Base-by-base conservation (phyloP, 2,329 filamentous ascomycete genomes). In the Bipolaris victoriae region DNA sequence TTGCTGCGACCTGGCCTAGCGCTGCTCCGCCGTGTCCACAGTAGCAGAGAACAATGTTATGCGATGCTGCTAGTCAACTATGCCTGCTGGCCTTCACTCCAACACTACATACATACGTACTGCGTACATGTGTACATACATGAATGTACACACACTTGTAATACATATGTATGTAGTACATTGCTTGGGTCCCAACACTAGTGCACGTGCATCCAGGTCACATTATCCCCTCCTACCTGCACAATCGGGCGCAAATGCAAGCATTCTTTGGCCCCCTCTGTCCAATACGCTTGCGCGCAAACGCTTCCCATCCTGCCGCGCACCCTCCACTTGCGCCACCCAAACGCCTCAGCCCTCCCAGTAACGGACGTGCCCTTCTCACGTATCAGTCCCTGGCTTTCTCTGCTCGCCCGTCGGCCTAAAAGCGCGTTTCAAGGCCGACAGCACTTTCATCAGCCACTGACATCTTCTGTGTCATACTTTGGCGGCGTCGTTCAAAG, bases 341-440 rank as follows among this genome's bases (percentile, higher is more conserved):
- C 15, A 33, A 33, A 48, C 46, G 46, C 46, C 20, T 48, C 46
- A 20, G 29, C 33, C 36, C n/a, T 29, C 26, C 26, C 26, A 10
- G 26, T 10, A 29, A 9, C 26, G 47, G 33, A 40, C 46, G 24
- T 41, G 33, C 53, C 39, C 47, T 20, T 18, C 33, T 47, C 45
- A 16, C 39, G 18, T 40, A 48, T 39, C 40, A 57, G 29, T 41
- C 22, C 31, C 33, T 36, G 16, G 31, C 39, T 40, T 35, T 11
- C 33, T 24, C 51, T 57, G 57, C 37, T 46, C 51, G 26, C 41
- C 45, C 35, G 26, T 18, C 33, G 51, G 59, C 62, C 60, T 57
- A 22, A 9, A 44, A 44, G 26, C 57, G 57, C 58, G 61, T 62
- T 65, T 68, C 70, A 59, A 67, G 66, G 62, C 65, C 62, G 58